These are phyloP conservation scores for Syncephalis plumigaleata DNA, from an alignment of 371 early-diverging fungal genomes.

Conservation along the genomic window DNA sequence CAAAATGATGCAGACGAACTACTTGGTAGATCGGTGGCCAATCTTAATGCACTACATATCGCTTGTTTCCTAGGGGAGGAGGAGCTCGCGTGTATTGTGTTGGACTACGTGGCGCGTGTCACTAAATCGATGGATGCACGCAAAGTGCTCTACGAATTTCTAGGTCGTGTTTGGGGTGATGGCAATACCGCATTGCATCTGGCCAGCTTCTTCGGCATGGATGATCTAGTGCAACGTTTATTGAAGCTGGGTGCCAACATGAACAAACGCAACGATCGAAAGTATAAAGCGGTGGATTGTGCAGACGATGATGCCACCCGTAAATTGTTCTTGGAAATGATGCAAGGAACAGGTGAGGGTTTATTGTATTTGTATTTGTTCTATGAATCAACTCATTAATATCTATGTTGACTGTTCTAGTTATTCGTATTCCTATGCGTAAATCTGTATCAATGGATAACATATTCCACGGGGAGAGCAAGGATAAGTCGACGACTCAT, in stretches of 20 bases:
- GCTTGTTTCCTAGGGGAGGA: slow-evolving; percentile 41
- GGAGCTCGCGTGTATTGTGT: slow-evolving; percentile 34
- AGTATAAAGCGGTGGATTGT: slow-evolving; percentile 43
- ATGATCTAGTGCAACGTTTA: slow-evolving; percentile 32
- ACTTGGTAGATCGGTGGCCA: slow-evolving; percentile 23
- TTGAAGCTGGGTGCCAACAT: slow-evolving; percentile 36
- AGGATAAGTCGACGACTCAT: too few species aligned
- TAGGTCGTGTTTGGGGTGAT: slow-evolving; percentile 45
- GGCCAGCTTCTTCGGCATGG: slow-evolving; percentile 50
- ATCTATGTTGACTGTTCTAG: too few species aligned
- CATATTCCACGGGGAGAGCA: too few species aligned
- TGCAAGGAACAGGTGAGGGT: slow-evolving; percentile 2
- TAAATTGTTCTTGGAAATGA: slow-evolving; percentile 15
- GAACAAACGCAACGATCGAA: slow-evolving; percentile 30
- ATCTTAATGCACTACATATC: slow-evolving; percentile 38
- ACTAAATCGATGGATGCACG: slow-evolving; percentile 32
- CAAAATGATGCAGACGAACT: slow-evolving; percentile 33
- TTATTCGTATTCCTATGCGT: too few species aligned
- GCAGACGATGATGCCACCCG: slow-evolving; percentile 39
- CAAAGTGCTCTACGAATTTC: slow-evolving; percentile 41
- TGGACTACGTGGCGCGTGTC: slow-evolving; percentile 30
- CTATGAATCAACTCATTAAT: too few species aligned
- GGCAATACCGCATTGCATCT: slow-evolving; percentile 52
- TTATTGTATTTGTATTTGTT: too few species aligned
- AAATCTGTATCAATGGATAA: too few species aligned